Percentiles rank a stretch among this genome's conserved stretches.
These are phyloP conservation scores for Colletotrichum melonis DNA, from an alignment of 2,329 filamentous ascomycete species.

Conservation along the genomic window DNA sequence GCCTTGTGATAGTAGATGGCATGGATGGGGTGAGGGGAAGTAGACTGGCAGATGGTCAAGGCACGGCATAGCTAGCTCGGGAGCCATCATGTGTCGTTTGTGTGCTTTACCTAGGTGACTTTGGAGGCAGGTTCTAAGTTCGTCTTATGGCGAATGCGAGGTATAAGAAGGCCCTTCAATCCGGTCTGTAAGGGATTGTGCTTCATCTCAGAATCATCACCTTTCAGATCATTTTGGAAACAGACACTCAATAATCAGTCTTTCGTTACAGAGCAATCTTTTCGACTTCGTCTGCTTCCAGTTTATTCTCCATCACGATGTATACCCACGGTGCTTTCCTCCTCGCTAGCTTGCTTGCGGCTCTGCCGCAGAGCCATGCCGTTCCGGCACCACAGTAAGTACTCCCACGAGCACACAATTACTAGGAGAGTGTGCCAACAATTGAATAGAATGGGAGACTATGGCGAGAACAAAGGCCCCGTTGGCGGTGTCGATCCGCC, in stretches of 20 bases:
- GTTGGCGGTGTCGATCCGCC: slow-evolving; percentile 54
- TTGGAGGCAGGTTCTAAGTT: neutral
- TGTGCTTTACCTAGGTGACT: too few relatives aligned
- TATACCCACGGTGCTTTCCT: slow-evolving; percentile 11
- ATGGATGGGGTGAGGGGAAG: neutral
- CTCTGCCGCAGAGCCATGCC: slow-evolving; percentile 12
- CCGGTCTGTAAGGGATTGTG: neutral
- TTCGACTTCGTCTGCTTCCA: neutral
- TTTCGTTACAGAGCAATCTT: neutral
- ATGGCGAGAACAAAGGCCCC: slow-evolving; percentile 54
- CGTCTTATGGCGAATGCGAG: neutral
- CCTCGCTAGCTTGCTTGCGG: slow-evolving; percentile 7
- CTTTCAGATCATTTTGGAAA: neutral
- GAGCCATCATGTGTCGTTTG: neutral
- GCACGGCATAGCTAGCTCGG: neutral
- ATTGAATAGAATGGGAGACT: slow-evolving; percentile 47
- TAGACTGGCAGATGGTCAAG: neutral
- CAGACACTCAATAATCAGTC: neutral
- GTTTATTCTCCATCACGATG: neutral
- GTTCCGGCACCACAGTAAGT: slow-evolving; percentile 24
- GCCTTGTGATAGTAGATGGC: neutral
- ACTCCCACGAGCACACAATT: too few relatives aligned
- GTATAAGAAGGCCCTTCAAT: slow-evolving; percentile 6
- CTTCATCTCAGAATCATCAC: neutral
- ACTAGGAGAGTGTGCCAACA: too few relatives aligned